Conservation (phyloP, 495 filamentous ascomycete genomes). For the Daldinia grandis region DNA sequence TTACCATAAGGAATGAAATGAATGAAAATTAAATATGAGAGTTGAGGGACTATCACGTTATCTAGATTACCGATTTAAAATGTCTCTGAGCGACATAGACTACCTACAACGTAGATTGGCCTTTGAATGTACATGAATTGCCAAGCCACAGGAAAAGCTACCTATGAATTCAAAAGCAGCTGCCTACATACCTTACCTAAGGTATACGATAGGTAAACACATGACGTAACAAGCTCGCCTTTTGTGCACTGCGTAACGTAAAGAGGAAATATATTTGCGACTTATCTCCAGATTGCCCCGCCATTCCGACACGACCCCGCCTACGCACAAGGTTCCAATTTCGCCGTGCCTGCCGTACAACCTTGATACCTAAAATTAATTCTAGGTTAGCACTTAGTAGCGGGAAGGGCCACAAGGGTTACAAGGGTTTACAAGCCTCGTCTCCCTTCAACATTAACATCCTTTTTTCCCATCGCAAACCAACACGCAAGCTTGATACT, state of each 20-base stretch:
- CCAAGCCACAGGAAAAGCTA: no score
- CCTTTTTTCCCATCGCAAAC: slow-evolving; percentile 5
- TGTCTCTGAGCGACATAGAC: not conserved
- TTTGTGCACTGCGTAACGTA: not conserved
- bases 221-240: slow-evolving; percentile 6
- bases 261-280: not conserved
- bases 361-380: not conserved
- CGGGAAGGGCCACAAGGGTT: slow-evolving; percentile 5
- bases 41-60: not conserved
- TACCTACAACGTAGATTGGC: not conserved
- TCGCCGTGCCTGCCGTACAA: not conserved
- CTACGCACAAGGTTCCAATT: no score
- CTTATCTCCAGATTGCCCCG: slow-evolving; percentile 4
- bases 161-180: not conserved
- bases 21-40: not conserved
- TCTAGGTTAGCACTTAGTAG: slow-evolving; percentile 16
- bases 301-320: slow-evolving; percentile 11
- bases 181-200: no score
- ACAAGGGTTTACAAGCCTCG: slow-evolving; percentile 3
- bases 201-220: not conserved
- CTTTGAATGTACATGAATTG: no score
- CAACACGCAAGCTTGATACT: slow-evolving; percentile 26
- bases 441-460: slow-evolving; percentile 5
- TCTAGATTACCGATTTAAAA: not conserved
- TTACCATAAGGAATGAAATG: not conserved